A percentile compares a stretch with the other conserved stretches of the same genome.
These are phyloP conservation scores for Calonectria ilicicola DNA, from an alignment of 2,329 filamentous ascomycete genomes.

Conservation along the genomic window DNA sequence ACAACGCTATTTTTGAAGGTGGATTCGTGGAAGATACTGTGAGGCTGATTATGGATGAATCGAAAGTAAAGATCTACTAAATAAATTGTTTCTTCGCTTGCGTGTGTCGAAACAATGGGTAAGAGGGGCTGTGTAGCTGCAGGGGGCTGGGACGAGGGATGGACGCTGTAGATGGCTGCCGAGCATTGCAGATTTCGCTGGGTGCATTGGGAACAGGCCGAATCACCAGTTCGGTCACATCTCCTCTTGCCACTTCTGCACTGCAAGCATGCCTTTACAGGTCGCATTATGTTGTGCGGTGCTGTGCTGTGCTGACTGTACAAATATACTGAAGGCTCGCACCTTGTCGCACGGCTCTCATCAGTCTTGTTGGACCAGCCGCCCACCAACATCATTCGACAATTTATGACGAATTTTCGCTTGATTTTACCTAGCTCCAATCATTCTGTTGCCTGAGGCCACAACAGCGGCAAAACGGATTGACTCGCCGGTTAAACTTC, in stretches of 20 bases:
- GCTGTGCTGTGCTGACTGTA: neutral
- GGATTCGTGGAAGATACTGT: slow-evolving; percentile 36
- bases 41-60: slow-evolving; percentile 38
- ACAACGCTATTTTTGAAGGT: slow-evolving; percentile 31
- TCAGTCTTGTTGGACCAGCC: neutral
- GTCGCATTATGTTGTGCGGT: slow-evolving; percentile 31
- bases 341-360: no score
- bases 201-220: slow-evolving; percentile 27
- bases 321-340: no score
- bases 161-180: neutral
- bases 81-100: slow-evolving; percentile 11
- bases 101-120: neutral
- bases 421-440: neutral
- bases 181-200: slow-evolving; percentile 32
- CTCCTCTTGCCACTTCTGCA: slow-evolving; percentile 35
- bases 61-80: slow-evolving; percentile 37
- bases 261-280: slow-evolving; percentile 32
- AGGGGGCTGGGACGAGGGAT: neutral
- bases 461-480: neutral
- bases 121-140: neutral
- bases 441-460: neutral
- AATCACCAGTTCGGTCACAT: slow-evolving; percentile 23
- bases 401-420: neutral
- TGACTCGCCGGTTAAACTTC: no score
- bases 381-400: neutral